Evolutionary conservation across 1,284 basidiomycete species (phyloP), one percentile per base, ranked within the genome.

Genomic region (Rhodotorula sp.): DNA sequence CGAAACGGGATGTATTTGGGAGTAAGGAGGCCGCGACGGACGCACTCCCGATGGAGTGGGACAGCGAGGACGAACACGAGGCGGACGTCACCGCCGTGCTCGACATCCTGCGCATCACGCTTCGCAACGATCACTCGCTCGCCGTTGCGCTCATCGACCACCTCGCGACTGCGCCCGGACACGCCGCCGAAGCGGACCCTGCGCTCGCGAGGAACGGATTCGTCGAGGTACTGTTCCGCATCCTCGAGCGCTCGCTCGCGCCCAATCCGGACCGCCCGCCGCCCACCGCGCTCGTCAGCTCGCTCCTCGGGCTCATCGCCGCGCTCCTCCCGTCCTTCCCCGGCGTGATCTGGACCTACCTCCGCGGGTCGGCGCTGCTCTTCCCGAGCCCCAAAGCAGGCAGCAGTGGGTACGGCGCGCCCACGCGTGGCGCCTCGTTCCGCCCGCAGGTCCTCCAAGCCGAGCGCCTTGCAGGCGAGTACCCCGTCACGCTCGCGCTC

Each of bases 311-410:
- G 66, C 87, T 94, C 15, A 85, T 95, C n/a, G 86, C 90, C 17
- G 88, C 88, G 0, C 84, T 95, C 44, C 84, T 94, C 2, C 90
- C 90, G 0, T 85, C 84, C 59, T 89, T 90, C 77, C 89, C 91
- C 3, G 88, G 88, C 69, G 86, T 89, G 2, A 89, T 94, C 29
- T 95, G 93, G 92, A 84, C 93, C 12, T 92, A 90, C 78, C 86
- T 93, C 39, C 88, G 91, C 21, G 91, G 90, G 4, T 90, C 91
- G 1, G 84, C 87, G 3, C 84, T 88, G 10, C 84, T 95, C 27
- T 92, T 94, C 79, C 90, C 90, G 25, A 85, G 68, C 4, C 27
- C 64, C 17, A 55, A 32, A 27, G 48, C 21, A 17, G 39, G 15
- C 27, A 46, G 21, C 60, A 39, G 29, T 27, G 62, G 29, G 15